These are phyloP conservation scores for Aspergillus phoenicis DNA, from an alignment of 2,329 filamentous ascomycete species.

Conservation along the genomic window DNA sequence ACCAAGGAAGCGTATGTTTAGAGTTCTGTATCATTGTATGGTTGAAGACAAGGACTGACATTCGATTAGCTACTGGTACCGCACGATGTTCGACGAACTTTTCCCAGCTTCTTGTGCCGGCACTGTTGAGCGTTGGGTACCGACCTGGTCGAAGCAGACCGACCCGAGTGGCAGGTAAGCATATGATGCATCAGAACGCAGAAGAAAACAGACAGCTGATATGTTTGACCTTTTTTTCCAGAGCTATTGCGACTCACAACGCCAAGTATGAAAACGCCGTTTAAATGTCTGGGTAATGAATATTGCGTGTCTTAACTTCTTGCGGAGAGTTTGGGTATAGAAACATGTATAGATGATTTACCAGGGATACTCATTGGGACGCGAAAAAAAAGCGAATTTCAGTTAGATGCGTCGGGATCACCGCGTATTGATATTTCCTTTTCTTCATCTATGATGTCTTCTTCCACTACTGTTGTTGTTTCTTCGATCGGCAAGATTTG, in stretches of 20 bases:
- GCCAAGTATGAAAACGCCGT: constrained; percentile 66
- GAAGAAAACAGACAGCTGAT: constrained; percentile 11
- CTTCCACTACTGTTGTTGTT: background rate
- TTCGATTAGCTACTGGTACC: constrained; percentile 81
- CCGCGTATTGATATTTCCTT: constrained; percentile 13
- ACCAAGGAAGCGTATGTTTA: constrained; percentile 85
- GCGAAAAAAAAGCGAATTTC: constrained; percentile 21
- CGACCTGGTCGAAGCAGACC: constrained; percentile 94
- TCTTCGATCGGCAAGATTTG: background rate
- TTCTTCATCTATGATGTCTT: constrained; percentile 6
- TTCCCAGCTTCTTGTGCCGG: constrained; percentile 89
- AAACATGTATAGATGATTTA: constrained; percentile 31
- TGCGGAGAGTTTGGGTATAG: constrained; percentile 28
- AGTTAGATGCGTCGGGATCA: constrained; percentile 10
- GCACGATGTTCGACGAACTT: constrained; percentile 97
- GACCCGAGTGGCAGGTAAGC: constrained; percentile 88
- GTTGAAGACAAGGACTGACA: constrained; percentile 20
- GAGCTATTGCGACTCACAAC: constrained; percentile 75
- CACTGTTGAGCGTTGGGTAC: constrained; percentile 95
- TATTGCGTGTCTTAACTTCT: constrained; percentile 19
- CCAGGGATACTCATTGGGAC: constrained; percentile 18
- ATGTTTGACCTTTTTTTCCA: constrained; percentile 35
- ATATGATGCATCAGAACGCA: background rate
- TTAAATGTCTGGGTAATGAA: constrained; percentile 29
- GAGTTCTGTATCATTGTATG: background rate